Evolutionary conservation across 257 asterid genomes (phyloP), one percentile per base, ranked within the genome.

Genomic region (Eustoma russellianum): DNA sequence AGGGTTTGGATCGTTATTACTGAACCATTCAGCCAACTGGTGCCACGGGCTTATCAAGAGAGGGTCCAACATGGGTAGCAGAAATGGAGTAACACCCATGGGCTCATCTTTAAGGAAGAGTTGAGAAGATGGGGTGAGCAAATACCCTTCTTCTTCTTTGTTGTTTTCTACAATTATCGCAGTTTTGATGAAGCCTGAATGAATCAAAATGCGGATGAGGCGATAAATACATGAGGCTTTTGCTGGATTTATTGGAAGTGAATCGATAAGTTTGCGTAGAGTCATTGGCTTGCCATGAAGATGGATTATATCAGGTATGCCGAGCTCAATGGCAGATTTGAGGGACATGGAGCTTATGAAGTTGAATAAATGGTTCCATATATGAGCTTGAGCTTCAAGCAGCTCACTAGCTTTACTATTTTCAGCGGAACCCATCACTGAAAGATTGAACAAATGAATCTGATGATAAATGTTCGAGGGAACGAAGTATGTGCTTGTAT

Each of bases 291-390:
- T 48, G 46, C 46, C 51, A 47, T 63, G 43, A 13, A 30, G 17
- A 46, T 55, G 56, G 35, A 61, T 61, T 58, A 17, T 52, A 44
- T 61, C 43, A 13, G 68, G 49, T 54, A 63, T 63, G 68, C 44
- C 62, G 0, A 48, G 50, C 30, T 55, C 51, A 55, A 63, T 18
- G 56, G 51, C n/a, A 63, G 56, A 63, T 24, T 49, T 63, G 5
- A 55, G 45, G 19, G 62, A 5, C n/a, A 13, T 50, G 38, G 61
- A 18, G 6, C 40, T 56, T 19, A 55, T 48, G 55, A 44, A 63
- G 41, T 38, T 16, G 33, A 41, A 18, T 15, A 45, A 40, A 7
- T 45, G 54, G 60, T 62, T 62, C 54, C 55, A 55, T 33, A 56
- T 33, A 11, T 55, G 61, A 55, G 68, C 54, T 34, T 63, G 41